phyloP scores from a whole-genome alignment of 1,284 basidiomycete species.

The Tilletia walkeri region DNA sequence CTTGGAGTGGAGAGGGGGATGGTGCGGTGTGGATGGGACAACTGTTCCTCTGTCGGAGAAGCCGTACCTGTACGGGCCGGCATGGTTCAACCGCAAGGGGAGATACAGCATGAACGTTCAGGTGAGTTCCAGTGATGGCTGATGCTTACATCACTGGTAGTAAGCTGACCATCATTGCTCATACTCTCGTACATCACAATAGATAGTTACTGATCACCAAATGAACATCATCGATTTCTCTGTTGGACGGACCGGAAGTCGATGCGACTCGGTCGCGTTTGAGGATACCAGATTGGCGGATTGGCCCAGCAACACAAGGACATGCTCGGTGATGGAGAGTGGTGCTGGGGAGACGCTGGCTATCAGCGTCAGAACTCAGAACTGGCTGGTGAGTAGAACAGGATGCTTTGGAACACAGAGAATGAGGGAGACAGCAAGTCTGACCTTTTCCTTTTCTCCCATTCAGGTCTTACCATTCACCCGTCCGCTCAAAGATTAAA shows the following conservation, averaged over 20 bases:
- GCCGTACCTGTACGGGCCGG: not conserved
- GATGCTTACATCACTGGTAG: not conserved
- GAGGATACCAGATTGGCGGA: not conserved
- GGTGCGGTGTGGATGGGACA: constrained; percentile 6
- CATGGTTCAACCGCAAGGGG: not conserved
- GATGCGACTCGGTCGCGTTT: not conserved
- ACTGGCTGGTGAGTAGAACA: not conserved
- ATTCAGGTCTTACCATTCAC: not conserved
- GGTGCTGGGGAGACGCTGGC: constrained; percentile 11
- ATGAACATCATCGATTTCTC: constrained; percentile 14
- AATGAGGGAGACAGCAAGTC: too few relatives aligned
- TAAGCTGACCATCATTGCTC: not conserved
- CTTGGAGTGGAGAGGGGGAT: not conserved
- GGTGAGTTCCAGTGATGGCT: not conserved
- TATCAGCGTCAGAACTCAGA: not conserved
- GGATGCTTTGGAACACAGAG: too few relatives aligned
- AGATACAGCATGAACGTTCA: constrained; percentile 6
- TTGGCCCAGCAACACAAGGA: not conserved
- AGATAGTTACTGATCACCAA: constrained; percentile 4
- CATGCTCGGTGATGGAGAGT: not conserved
- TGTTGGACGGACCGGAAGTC: not conserved
- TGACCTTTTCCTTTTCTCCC: not conserved
- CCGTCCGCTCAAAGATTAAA: not conserved
- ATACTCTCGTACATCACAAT: not conserved
- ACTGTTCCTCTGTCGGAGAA: not conserved